Evolutionary conservation across 306 rosid species (phyloP), one percentile per base, ranked within the genome.

Genomic region (Sicyos baderoa): DNA sequence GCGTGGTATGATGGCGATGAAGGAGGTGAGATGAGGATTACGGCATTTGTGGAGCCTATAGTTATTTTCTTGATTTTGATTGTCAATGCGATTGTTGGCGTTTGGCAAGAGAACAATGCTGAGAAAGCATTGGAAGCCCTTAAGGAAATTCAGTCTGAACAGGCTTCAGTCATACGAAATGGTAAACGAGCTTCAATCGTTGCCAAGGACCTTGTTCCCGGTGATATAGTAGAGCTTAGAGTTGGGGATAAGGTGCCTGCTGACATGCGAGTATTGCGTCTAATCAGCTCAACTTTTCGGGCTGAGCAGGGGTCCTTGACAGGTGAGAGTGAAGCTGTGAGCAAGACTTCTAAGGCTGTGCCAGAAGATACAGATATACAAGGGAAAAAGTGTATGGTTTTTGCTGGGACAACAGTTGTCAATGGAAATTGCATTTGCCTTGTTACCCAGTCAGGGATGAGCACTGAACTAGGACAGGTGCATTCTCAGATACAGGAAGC

Each of bases 31-130:
- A 79, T 29, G 80, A 79, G 72, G 77, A 82, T 82, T 70, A 82
- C 86, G 25, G 82, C 84, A 57, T 82, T 82, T 49, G 86, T 82
- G 32, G 86, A 82, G 79, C 86, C 86, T 12, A 63, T 82, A 12
- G 86, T 82, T 57, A 82, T 82, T 55, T 82, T 82, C 40, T 74
- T 83, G 80, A 83, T 83, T 62, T 49, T 83, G 84, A 79, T 79
- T 55, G 75, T 83, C 42, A 83, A 83, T 75, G 97, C 96, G 0
- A 23, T 79, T 7, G 96, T 92, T 5, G 96, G 97, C 0, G 84
- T 92, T 47, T 92, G 97, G 97, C 97, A 92, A 62, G 97, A 92
- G 80, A 92, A 76, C 78, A 84, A 92, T 72, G 97, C 97, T 5
- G 97, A 92, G 81, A 89, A 89, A 82, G 97, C 97, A 11, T 70